Conservation (phyloP, 352 stramenopile species). For the Pythium insidiosum region DNA sequence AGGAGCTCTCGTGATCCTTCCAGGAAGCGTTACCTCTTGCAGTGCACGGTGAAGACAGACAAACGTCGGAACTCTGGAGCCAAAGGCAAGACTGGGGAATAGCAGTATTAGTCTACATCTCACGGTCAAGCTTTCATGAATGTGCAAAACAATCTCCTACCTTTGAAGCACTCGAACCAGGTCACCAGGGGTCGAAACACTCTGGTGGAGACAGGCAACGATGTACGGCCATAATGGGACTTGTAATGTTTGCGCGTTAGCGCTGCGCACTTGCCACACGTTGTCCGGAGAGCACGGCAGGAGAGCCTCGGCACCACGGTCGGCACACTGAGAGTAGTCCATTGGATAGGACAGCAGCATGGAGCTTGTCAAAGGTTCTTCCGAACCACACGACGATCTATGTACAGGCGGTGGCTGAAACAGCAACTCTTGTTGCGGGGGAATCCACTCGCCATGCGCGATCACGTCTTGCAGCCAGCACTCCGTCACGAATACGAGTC, state of each 20-base stretch:
- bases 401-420: too few species aligned
- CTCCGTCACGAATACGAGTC: slow-evolving; percentile 29
- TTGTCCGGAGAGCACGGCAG: slow-evolving; percentile 40
- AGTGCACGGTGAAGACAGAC: too few species aligned
- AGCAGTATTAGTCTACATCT: background rate
- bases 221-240: slow-evolving; percentile 74
- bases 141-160: slow-evolving; percentile 22
- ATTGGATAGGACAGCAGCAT: slow-evolving; percentile 34
- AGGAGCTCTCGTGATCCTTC: too few species aligned
- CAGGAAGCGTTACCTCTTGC: too few species aligned
- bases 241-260: too few species aligned
- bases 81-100: background rate
- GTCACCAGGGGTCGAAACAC: slow-evolving; percentile 35
- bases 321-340: slow-evolving; percentile 7
- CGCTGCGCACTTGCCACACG: slow-evolving; percentile 13
- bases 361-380: too few species aligned
- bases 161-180: too few species aligned
- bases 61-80: too few species aligned
- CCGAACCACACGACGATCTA: too few species aligned
- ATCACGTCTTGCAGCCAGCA: slow-evolving; percentile 52
- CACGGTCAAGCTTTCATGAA: too few species aligned
- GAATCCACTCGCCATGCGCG: slow-evolving; percentile 26
- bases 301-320: slow-evolving; percentile 10
- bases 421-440: too few species aligned
- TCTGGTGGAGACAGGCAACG: slow-evolving; percentile 22